phyloP scores from a whole-genome alignment of 169 alveolate genomes.

The Plasmodium blacklocki region DNA sequence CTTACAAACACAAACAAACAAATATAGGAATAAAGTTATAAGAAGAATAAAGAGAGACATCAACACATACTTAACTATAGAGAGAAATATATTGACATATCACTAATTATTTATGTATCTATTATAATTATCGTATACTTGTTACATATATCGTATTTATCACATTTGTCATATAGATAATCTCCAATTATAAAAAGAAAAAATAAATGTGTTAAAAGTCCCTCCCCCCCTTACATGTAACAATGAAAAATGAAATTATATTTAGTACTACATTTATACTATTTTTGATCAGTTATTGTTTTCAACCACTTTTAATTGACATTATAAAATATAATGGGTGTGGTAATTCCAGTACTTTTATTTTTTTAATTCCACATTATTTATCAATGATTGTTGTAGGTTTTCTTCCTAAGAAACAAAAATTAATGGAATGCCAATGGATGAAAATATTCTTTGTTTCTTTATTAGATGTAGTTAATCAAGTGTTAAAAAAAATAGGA shows the following conservation, averaged over 20 bases:
- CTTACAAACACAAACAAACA: too few species aligned
- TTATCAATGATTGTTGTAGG: slow-evolving; percentile 83
- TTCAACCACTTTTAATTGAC: slow-evolving; percentile 47
- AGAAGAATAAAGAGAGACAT: too few species aligned
- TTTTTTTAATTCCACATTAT: slow-evolving; percentile 81
- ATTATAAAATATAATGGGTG: slow-evolving; percentile 67
- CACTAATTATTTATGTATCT: too few species aligned
- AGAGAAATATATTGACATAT: too few species aligned
- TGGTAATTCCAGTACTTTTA: slow-evolving; percentile 80
- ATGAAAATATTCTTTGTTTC: slow-evolving; percentile 78
- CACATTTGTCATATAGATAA: too few species aligned
- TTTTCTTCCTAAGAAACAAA: slow-evolving; percentile 73
- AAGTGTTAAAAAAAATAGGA: slow-evolving; percentile 81
- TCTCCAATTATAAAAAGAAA: neutral
- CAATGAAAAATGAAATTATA: slow-evolving; percentile 52
- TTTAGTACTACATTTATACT: slow-evolving; percentile 33
- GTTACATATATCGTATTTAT: too few species aligned
- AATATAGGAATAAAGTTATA: too few species aligned
- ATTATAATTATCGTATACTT: too few species aligned
- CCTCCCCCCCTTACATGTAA: neutral
- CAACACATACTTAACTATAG: too few species aligned
- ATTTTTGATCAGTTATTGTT: slow-evolving; percentile 51
- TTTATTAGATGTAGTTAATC: slow-evolving; percentile 78
- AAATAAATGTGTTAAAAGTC: neutral
- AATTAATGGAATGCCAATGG: slow-evolving; percentile 81